Percentiles rank a stretch among this genome's conserved stretches.
Evolutionary conservation across 208 protist genomes (phyloP).

Genomic region (Leishmania mexicana): DNA sequence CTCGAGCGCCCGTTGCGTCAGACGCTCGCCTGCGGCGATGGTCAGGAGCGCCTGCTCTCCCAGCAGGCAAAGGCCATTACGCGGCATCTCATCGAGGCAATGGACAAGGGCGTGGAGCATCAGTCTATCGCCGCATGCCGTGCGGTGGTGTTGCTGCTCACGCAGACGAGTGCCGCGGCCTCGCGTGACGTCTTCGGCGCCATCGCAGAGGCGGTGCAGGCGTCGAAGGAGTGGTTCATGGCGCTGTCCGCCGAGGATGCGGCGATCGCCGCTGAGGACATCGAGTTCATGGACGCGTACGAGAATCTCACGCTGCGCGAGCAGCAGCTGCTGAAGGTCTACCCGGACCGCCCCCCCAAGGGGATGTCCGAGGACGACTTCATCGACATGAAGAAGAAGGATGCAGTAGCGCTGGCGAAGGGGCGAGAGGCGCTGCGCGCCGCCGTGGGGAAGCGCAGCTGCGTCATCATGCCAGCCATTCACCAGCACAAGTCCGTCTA

Average conservation of each 20-base stretch:
- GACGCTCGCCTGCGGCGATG: constrained; percentile 19
- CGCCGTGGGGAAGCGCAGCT: constrained; percentile 61
- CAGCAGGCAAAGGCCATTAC: constrained; percentile 46
- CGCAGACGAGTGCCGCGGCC: constrained; percentile 29
- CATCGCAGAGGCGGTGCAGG: constrained; percentile 40
- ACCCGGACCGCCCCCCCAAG: constrained; percentile 81
- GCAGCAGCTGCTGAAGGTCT: constrained; percentile 80
- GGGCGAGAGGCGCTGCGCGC: constrained; percentile 64
- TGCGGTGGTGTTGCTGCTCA: constrained; percentile 70
- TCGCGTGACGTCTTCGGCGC: constrained; percentile 42
- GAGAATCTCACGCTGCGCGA: constrained; percentile 61
- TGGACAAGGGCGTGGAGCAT: constrained; percentile 36
- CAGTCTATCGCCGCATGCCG: constrained; percentile 69
- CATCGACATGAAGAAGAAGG: constrained; percentile 75
- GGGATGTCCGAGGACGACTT: constrained; percentile 87
- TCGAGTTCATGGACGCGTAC: constrained; percentile 50
- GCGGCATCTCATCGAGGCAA: constrained; percentile 39
- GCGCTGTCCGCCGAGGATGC: constrained; percentile 61
- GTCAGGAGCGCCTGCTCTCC: constrained; percentile 41
- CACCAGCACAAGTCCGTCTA: constrained; percentile 57
- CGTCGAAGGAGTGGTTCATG: constrained; percentile 60
- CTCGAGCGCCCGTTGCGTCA: constrained; percentile 33
- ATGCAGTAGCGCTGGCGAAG: constrained; percentile 74
- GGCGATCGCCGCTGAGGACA: constrained; percentile 70
- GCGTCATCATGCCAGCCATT: constrained; percentile 36